Evolutionary conservation across 2,329 filamentous ascomycete genomes (phyloP), one percentile per base, ranked within the genome.

Genomic region (Cercospora canescens): DNA sequence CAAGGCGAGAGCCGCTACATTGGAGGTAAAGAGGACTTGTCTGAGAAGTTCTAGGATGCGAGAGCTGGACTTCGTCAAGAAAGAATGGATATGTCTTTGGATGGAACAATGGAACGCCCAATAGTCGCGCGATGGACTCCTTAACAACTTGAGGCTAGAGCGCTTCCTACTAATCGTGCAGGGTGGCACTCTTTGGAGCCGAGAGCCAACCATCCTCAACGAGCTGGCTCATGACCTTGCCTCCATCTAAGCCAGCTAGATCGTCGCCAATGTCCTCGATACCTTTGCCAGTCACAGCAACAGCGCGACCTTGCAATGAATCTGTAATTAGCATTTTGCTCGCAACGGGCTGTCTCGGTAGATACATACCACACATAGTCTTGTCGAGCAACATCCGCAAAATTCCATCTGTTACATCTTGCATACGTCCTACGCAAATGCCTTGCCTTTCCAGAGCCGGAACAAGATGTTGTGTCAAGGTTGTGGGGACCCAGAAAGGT

Each of bases 31-130:
- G 11, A 45, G 69, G 14, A 71, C 70, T 8, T 69, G 61, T 1
- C 69, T 71, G 62, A 69, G 70, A 45, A 75, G 73, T 26, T 64
- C 60, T 26, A 73, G 71, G 14, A 63, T 77, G 56, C 73, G 63
- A 34, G 70, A 69, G 24, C 56, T 74, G 32, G 58, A 59, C 2
- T 18, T 60, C n/a, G 67, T 73, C 1, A 60, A 56, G n/a, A 16
- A 24, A 4, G 64, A 63, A 6, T 61, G 67, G 62, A 69, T 71
- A 54, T 34, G 32, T 2, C 50, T 67, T 24, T 73, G 70, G 67
- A 63, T 72, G 26, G 45, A 52, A 48, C 67, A 70, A 52, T 70
- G 69, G 70, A 14, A 32, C 7, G 26, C 37, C 8, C 16, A 30
- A 21, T 48, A 48, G n/a, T 61, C 16, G 34, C 16, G 16, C 34